Evolutionary conservation across 306 rosid genomes (phyloP).

Genomic region (Lablab purpureus): DNA sequence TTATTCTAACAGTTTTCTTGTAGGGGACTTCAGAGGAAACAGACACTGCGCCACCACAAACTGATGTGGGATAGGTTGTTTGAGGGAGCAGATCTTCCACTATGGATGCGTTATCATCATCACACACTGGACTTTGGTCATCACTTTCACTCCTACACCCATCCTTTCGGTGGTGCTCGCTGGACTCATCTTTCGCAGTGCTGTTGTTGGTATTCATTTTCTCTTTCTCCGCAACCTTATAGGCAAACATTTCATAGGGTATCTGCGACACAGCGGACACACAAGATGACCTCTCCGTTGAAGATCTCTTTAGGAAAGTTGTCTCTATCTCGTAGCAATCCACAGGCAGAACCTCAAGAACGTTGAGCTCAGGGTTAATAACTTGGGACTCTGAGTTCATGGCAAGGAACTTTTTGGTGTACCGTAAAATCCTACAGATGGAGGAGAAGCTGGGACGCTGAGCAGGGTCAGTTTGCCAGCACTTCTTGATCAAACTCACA

Average conservation of each 20-base stretch:
- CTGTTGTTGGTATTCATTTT: conserved; percentile 46
- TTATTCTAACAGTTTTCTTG: conserved; percentile 50
- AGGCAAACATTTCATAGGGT: conserved; percentile 89
- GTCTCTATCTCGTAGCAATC: conserved; percentile 81
- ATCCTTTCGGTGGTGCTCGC: conserved; percentile 49
- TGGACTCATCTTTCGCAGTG: conserved; percentile 34
- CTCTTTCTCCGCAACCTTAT: conserved; percentile 70
- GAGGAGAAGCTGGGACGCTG: conserved; percentile 88
- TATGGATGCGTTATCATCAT: conserved; percentile 44
- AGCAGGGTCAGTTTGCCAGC: conserved; percentile 85
- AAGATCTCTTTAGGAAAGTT: conserved; percentile 58
- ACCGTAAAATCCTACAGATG: conserved; percentile 79
- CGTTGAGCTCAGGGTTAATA: conserved; percentile 61
- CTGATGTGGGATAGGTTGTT: conserved; percentile 49
- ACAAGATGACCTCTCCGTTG: conserved; percentile 42
- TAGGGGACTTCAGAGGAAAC: conserved; percentile 53
- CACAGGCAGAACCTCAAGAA: conserved; percentile 60
- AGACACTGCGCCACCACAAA: conserved; percentile 48
- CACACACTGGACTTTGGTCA: conserved; percentile 14
- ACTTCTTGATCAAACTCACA: conserved; percentile 76
- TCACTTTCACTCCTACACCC: conserved; percentile 30
- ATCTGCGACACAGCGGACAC: conserved; percentile 53
- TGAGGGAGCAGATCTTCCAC: conserved; percentile 55
- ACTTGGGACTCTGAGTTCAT: conserved; percentile 59
- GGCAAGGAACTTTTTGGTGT: conserved; percentile 77